Base-by-base conservation (phyloP, 192 early-diverging fungal species). In the Globomyces pollinis-pini region DNA sequence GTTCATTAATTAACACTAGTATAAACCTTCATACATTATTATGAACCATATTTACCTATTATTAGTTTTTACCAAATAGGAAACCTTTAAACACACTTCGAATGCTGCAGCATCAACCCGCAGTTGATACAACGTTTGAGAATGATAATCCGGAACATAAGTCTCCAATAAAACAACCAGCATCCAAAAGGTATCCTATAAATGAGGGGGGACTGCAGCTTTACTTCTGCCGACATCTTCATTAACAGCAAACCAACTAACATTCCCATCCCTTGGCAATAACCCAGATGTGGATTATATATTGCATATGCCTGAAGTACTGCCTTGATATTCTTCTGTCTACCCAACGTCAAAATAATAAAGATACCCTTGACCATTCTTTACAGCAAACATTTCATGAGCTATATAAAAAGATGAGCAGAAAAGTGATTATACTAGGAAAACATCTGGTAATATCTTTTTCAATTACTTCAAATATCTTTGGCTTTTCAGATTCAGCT, bases 231-330 rank as follows among this genome's bases (percentile, higher is more conserved):
- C 2, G 80, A 67, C 76, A 91, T 83, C 5, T 88, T 77, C 79
- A 96, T 96, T 45, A 98, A 66, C 70, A 96, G 84, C 73, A 92
- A 82, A 0, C 93, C 93, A 12, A 85, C 94, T 38, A 98, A 56
- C 44, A 91, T 80, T 0, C 91, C 91, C 93, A 96, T 96, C 8
- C 95, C 95, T 65, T 96, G 95, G 63, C 93, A 95, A 69, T 98
- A 98, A 28, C 93, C 95, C 4, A 96, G 69, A 23, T 71, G 61
- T 2, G 79, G 78, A 59, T 96, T 91, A 69, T 92, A 88, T 20
- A 90, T 82, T 1, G 93, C 88, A 60, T 93, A 98, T 0, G 90
- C 89, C 36, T 83, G 79, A 24, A 98, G 71, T 3, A 96, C 73
- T 3, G 76, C 74, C n/a, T 83, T 74, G 18, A 98, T 67, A 66